Conservation (phyloP, 2,329 filamentous ascomycete species). For the Seiridium unicorne region DNA sequence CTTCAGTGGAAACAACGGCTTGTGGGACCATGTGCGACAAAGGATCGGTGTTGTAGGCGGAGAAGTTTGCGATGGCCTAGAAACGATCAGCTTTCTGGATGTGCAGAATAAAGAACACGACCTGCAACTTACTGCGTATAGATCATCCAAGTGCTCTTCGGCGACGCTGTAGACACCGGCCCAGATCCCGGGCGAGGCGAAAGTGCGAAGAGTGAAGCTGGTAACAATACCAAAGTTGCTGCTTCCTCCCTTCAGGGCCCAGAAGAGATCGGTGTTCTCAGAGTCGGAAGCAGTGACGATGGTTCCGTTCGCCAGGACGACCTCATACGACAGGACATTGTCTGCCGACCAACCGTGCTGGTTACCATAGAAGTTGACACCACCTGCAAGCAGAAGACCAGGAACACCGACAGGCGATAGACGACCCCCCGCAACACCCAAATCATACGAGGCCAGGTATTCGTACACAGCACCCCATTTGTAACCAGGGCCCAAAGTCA, state of each 20-base stretch:
- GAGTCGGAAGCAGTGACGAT: slow-evolving; percentile 3
- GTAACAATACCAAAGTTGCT: slow-evolving; percentile 9
- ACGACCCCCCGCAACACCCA: slow-evolving; percentile 10
- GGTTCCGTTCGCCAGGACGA: slow-evolving; percentile 4
- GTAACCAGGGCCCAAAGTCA: slow-evolving; percentile 10
- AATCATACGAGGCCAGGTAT: slow-evolving; percentile 4
- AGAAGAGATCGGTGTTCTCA: slow-evolving; percentile 6
- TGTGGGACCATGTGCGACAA: slow-evolving; percentile 21
- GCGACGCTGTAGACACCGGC: slow-evolving; percentile 19
- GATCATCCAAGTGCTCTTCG: slow-evolving; percentile 14
- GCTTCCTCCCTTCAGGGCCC: slow-evolving; percentile 7
- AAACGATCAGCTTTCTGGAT: neutral
- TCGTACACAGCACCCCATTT: slow-evolving; percentile 11
- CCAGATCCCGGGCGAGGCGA: neutral
- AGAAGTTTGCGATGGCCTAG: slow-evolving; percentile 19
- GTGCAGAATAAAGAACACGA: neutral
- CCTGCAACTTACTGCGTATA: slow-evolving; percentile 13
- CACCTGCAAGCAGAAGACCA: slow-evolving; percentile 12
- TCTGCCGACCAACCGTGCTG: slow-evolving; percentile 6
- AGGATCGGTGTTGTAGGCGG: slow-evolving; percentile 18
- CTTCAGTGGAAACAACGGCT: slow-evolving; percentile 16
- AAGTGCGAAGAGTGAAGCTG: slow-evolving; percentile 5
- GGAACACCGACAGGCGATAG: slow-evolving; percentile 12
- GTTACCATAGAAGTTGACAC: slow-evolving; percentile 12
- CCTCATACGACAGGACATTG: slow-evolving; percentile 7